Percentiles rank a stretch among this genome's conserved stretches.
phyloP scores from a whole-genome alignment of 2,329 filamentous ascomycete genomes.

The Penicillium polonicum region DNA sequence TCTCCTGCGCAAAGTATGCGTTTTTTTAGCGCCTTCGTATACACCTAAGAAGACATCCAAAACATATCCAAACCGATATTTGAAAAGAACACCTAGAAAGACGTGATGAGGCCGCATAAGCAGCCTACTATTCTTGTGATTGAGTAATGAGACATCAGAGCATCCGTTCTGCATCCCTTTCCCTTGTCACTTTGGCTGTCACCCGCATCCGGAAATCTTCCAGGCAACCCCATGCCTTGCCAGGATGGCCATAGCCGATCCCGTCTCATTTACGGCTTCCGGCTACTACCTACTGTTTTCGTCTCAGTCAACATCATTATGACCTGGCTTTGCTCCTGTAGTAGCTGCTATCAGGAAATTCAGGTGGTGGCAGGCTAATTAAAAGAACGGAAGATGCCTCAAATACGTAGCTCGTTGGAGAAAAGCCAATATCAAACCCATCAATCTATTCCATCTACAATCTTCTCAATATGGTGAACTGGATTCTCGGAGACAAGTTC shows the following conservation, averaged over 20 bases:
- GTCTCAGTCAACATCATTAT: background rate
- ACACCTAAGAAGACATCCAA: no score
- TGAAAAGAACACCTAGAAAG: no score
- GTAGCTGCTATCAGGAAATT: background rate
- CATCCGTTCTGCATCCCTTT: background rate
- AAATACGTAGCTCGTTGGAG: background rate
- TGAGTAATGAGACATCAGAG: background rate
- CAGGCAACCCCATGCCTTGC: background rate
- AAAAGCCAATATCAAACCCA: background rate
- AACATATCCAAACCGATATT: no score
- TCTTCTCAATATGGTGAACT: conserved; percentile 23
- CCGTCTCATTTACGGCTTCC: background rate
- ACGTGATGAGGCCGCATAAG: no score
- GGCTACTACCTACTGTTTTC: conserved; percentile 1
- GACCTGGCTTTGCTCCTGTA: background rate
- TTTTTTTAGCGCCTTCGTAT: no score
- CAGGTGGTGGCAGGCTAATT: background rate
- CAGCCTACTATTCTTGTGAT: background rate
- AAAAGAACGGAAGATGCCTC: background rate
- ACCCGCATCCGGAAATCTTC: conserved; percentile 4
- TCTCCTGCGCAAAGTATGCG: no score
- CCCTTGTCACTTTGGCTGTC: background rate
- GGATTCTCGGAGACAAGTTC: conserved; percentile 49
- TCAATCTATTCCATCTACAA: background rate
- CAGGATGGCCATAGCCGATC: background rate